A percentile compares a stretch with the other conserved stretches of the same genome.
These are phyloP conservation scores for Fusarium coicis DNA, from an alignment of 2,329 filamentous ascomycete species.

Conservation along the genomic window DNA sequence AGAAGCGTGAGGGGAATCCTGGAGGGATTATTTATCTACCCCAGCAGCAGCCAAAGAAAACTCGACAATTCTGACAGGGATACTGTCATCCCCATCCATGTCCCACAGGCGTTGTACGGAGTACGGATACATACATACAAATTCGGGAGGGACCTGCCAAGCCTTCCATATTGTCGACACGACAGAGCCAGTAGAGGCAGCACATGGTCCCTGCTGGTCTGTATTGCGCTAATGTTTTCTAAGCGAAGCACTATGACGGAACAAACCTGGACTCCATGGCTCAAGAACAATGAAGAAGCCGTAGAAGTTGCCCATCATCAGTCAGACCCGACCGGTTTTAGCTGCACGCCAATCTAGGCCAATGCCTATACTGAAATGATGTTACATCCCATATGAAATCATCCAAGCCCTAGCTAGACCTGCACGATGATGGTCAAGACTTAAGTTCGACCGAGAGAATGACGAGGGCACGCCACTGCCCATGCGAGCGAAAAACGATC, in stretches of 20 bases:
- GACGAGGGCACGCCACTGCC: not conserved
- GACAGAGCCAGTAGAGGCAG: constrained; percentile 36
- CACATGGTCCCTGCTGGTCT: constrained; percentile 38
- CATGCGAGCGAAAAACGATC: not conserved
- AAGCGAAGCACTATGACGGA: constrained; percentile 30
- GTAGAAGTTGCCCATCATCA: not conserved
- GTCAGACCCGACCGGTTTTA: not conserved
- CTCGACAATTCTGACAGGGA: not conserved
- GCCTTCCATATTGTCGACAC: constrained; percentile 22
- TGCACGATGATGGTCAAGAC: constrained; percentile 18
- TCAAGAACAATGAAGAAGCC: not conserved
- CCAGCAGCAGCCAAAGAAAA: not conserved
- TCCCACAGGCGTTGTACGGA: constrained; percentile 15
- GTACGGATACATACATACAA: no score
- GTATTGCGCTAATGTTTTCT: constrained; percentile 15
- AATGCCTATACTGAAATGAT: not conserved
- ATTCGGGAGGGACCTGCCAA: constrained; percentile 34
- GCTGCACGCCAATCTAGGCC: not conserved
- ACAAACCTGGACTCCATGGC: constrained; percentile 5
- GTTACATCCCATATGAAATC: constrained; percentile 1
- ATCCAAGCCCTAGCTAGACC: not conserved
- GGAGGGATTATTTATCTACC: not conserved
- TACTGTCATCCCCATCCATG: constrained; percentile 27
- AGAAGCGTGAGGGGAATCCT: not conserved
- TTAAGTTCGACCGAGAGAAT: constrained; percentile 3